Evolutionary conservation across 345 rosid genomes (phyloP), one percentile per base, ranked within the genome.

Genomic region (Eucalyptus erythrocorys): DNA sequence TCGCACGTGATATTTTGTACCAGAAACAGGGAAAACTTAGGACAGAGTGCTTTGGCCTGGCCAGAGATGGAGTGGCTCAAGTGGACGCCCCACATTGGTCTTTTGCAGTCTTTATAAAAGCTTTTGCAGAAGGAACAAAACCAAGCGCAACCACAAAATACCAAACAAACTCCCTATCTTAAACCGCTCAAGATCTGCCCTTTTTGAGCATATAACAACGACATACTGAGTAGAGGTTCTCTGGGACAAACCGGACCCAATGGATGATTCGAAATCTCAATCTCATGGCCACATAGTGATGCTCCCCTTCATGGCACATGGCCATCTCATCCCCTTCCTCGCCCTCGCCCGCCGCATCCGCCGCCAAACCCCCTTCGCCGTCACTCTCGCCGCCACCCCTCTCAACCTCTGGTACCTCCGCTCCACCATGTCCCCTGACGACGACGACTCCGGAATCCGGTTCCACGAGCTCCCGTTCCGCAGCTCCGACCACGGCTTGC

Each of bases 321-420:
- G 92, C 90, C 92, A 90, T 55, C 79, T 90, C 15, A 90, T 88
- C 64, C 92, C 90, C 22, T 90, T 88, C 90, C 66, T 90, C 30
- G 59, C 89, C 51, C 88, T 90, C 2, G 89, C 89, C 17, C 45
- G 26, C 26, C 45, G 12, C 82, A 85, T 93, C 91, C 92, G 89
- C n/a, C 90, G 53, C 6, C 89, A 82, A 21, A 88, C 90, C 3
- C 87, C 89, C 88, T 90, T 93, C 93, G 88, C 80, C 37, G 66
- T 94, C 84, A 89, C 93, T 89, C 82, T 93, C 4, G 93, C 93
- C 88, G 90, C 89, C 89, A 92, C 94, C 24, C 93, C 94, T 86
- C 91, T 92, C 19, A 93, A 93, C 89, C 84, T 91, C 86, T 85
- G 43, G 6, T 88, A 90, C 88, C 92, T 95, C 87, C 81, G 85